Evolutionary conservation across 2,329 filamentous ascomycete species (phyloP), one percentile per base, ranked within the genome.

Genomic region (Zymoseptoria crescenta): DNA sequence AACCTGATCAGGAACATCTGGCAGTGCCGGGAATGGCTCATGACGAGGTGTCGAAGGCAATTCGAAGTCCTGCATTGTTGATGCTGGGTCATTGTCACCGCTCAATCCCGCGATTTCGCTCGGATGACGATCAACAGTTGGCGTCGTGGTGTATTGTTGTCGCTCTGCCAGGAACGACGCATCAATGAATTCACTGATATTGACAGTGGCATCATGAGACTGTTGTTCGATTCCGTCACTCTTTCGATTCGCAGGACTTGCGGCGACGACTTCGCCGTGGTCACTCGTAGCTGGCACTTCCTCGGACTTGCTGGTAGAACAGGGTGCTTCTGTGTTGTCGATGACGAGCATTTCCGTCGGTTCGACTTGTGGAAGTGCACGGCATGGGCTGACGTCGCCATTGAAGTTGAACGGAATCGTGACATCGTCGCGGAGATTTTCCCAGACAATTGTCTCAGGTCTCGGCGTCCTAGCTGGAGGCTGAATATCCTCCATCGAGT

Each of bases 111-210:
- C 4, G 10, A 13, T 35, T 5, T 29, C 30, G 52, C 28, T 54
- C 27, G 8, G 52, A 19, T 54, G 27, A 54, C 9, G 24, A 54
- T 54, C 52, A 10, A 20, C 16, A n/a, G 24, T 19, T 45, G 27
- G 53, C n/a, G 35, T 45, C 13, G 7, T n/a, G 35, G 35, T 56
- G 54, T 45, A 28, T 4, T 29, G 24, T 19, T 19, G 56, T 27
- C 49, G 28, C 57, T 66, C 67, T 24, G 64, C 54, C 21, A 69
- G 61, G 13, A 64, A 65, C 35, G 59, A 55, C 13, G 68, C 54
- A 53, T 72, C 68, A 50, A 72, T 58, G 58, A 69, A 70, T 29
- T 72, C 69, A 56, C 66, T 70, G 20, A 72, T 51, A 45, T 69
- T 65, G 21, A 70, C 59, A 1, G 65, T 68, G 1, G 62, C 54